Percentiles rank a stretch among this genome's conserved stretches.
phyloP scores from a whole-genome alignment of 1,284 basidiomycete genomes.

The Leccinum griseonigrum region DNA sequence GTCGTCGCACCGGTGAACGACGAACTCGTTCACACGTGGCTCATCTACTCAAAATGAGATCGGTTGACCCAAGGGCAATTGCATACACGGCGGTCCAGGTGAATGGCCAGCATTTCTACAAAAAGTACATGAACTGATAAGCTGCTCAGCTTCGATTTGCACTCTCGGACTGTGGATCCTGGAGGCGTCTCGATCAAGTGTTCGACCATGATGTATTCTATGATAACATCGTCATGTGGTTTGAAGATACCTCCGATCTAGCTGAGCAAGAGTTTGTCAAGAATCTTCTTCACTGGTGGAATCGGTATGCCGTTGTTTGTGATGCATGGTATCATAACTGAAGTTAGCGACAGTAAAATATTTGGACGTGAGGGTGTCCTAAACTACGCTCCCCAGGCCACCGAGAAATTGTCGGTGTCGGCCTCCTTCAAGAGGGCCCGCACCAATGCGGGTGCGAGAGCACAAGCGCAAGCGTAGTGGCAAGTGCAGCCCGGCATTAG shows the following conservation, averaged over 20 bases:
- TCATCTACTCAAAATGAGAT: background rate
- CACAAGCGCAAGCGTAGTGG: background rate
- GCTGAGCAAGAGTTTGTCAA: background rate
- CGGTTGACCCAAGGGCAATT: background rate
- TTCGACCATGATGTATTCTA: background rate
- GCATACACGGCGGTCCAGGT: background rate
- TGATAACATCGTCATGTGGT: background rate
- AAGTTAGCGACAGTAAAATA: background rate
- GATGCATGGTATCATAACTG: background rate
- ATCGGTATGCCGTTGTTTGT: background rate
- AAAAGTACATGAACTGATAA: background rate
- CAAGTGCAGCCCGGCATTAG: too few relatives aligned
- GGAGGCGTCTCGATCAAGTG: background rate
- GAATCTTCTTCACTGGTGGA: background rate
- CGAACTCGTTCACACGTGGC: background rate
- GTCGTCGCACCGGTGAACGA: too few relatives aligned
- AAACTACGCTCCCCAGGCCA: background rate
- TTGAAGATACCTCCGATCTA: background rate
- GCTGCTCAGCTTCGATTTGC: background rate
- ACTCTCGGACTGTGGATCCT: background rate
- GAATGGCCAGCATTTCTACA: background rate
- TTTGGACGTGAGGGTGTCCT: background rate
- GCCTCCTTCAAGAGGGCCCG: background rate
- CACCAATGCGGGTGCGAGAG: too few relatives aligned
- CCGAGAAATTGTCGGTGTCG: background rate